These are phyloP conservation scores for Diophrys appendiculata DNA, from an alignment of 73 alveolate genomes.

Conservation along the genomic window DNA sequence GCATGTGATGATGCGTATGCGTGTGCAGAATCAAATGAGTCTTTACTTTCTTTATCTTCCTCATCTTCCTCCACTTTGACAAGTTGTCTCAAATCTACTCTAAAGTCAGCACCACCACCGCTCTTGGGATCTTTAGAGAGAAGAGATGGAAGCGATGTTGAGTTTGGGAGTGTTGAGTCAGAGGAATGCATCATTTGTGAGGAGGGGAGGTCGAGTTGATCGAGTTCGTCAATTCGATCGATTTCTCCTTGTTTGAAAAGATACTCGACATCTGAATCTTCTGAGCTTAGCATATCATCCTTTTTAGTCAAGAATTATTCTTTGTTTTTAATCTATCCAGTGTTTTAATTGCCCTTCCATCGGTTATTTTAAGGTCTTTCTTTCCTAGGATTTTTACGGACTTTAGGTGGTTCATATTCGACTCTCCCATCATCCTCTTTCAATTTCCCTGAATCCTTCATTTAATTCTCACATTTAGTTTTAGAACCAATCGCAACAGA, in stretches of 20 bases:
- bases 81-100: neutral
- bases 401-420: neutral
- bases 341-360: neutral
- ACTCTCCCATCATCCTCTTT: neutral
- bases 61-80: neutral
- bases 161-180: too few species aligned
- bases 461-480: constrained; percentile 4
- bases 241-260: too few species aligned
- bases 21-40: too few species aligned
- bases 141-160: too few species aligned
- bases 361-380: neutral
- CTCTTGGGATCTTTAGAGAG: too few species aligned
- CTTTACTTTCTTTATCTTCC: neutral
- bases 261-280: too few species aligned
- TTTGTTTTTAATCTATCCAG: neutral
- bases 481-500: constrained; percentile 52
- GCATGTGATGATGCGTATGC: too few species aligned
- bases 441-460: too few species aligned
- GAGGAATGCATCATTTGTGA: too few species aligned
- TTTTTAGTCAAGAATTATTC: neutral
- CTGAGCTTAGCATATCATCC: neutral
- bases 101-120: neutral
- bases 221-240: too few species aligned
- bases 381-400: neutral
- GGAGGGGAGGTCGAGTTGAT: too few species aligned